Evolutionary conservation across 352 stramenopile species (phyloP), one percentile per base, ranked within the genome.

Genomic region (Pythium sp.): DNA sequence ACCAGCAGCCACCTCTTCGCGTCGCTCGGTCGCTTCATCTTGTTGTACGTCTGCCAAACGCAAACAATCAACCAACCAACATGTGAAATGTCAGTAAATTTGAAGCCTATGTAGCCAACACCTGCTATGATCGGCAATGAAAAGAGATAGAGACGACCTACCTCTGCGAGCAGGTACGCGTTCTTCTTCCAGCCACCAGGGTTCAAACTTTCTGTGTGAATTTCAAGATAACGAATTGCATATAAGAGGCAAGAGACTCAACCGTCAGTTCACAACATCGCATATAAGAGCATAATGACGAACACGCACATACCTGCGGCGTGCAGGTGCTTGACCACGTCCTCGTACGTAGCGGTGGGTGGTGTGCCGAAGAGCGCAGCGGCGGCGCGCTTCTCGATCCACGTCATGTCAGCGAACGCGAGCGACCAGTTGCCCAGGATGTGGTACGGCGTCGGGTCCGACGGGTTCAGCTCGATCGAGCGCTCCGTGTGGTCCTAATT

Each of bases 141-240:
- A 22, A 38, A 46, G 38, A 46, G 38, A 14, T 46, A 22, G 18
- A n/a, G 3, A 22, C 6, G 2, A 43, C 60, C 15, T 71, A 86
- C 78, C 78, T 84, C 71, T 0, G 78, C 86, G 14, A 93, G 60
- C 32, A 93, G 63, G 64, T 85, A 90, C 53, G 72, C 65, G 47
- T 93, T 93, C 64, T 90, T 90, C 74, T 93, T 93, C 86, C 86
- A 93, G 55, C 83, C 88, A 1, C 81, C 80, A 5, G 86, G 86
- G 28, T 78, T 89, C 28, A 91, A 74, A 20, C 72, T 69, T 65
- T 93, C 86, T 89, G 30, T 62, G 14, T 57, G 36, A 32, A 32
- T 32, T 32, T 28, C 6, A 20, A 64, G 15, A 55, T 34, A 53
- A 22, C 11, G 7, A 58, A n/a, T 6, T 15, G 32, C 26, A 38